Conservation (phyloP, 345 rosid species). For the Salix caprea region DNA sequence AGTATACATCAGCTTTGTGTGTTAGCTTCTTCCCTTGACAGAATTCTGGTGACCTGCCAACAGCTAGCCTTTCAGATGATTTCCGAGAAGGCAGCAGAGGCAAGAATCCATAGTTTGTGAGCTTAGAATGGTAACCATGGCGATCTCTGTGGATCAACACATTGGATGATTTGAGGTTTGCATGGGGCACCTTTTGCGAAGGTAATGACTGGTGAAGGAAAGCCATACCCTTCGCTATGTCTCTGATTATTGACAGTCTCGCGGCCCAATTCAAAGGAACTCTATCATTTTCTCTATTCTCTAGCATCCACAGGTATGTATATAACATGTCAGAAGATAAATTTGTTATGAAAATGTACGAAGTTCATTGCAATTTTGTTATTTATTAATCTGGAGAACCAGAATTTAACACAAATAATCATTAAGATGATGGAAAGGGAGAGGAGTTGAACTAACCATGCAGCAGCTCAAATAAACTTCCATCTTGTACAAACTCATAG, state of each 20-base stretch:
- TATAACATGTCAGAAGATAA: neutral
- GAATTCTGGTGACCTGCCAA: slow-evolving; percentile 47
- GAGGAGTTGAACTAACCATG: slow-evolving; percentile 39
- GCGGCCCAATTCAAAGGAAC: slow-evolving; percentile 37
- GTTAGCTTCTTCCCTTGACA: slow-evolving; percentile 42
- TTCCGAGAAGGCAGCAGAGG: slow-evolving; percentile 34
- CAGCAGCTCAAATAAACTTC: slow-evolving; percentile 43
- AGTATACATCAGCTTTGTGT: slow-evolving; percentile 47
- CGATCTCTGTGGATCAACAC: slow-evolving; percentile 22
- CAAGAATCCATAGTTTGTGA: slow-evolving; percentile 45
- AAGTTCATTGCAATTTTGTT: neutral
- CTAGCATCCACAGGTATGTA: slow-evolving; percentile 17
- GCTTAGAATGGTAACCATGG: slow-evolving; percentile 32
- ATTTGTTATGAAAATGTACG: neutral
- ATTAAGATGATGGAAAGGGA: neutral
- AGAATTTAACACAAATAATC: neutral
- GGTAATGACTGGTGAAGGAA: slow-evolving; percentile 45
- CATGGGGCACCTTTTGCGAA: slow-evolving; percentile 50
- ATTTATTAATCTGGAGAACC: neutral
- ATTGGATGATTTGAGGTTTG: slow-evolving; percentile 54
- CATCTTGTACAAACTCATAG: slow-evolving; percentile 41
- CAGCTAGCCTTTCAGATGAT: slow-evolving; percentile 23
- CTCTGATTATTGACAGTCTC: slow-evolving; percentile 43
- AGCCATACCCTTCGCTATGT: slow-evolving; percentile 34
- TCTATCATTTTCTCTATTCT: slow-evolving; percentile 41